These are phyloP conservation scores for Xylaria cubensis DNA, from an alignment of 495 filamentous ascomycete genomes.

Conservation along the genomic window DNA sequence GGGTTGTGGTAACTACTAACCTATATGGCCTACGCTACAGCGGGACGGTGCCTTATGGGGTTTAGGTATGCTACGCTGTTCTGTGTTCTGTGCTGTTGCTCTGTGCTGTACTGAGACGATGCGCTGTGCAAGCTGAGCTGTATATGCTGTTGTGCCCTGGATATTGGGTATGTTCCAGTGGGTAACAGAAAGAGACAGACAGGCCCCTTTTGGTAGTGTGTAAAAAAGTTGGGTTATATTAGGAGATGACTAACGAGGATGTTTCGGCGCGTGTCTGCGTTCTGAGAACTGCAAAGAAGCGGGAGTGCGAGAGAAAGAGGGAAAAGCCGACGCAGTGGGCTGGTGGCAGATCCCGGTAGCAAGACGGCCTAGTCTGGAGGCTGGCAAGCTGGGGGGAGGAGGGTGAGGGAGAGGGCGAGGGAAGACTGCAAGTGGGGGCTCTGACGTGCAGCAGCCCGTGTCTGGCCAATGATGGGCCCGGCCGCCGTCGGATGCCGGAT, in stretches of 20 bases:
- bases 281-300: background rate
- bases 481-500: background rate
- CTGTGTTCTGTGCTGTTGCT: constrained; percentile 4
- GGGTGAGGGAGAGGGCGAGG: background rate
- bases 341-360: constrained; percentile 11
- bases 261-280: background rate
- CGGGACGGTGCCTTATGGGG: background rate
- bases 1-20: constrained; percentile 11
- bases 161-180: background rate
- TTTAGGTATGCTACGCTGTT: background rate
- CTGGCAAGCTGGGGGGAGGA: background rate
- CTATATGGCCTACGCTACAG: constrained; percentile 1
- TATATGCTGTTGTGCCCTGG: background rate
- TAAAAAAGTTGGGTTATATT: background rate
- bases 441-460: constrained; percentile 14
- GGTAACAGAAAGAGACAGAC: background rate
- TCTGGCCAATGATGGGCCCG: background rate
- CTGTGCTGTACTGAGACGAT: constrained; percentile 6
- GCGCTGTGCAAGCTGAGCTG: background rate
- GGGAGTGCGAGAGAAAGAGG: constrained; percentile 19
- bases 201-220: too few relatives aligned
- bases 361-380: constrained; percentile 10
- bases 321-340: constrained; percentile 20
- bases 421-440: constrained; percentile 8
- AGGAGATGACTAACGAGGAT: constrained; percentile 13